Base-by-base conservation (phyloP, 805 yeast genomes). In the Starmerella vitae region DNA sequence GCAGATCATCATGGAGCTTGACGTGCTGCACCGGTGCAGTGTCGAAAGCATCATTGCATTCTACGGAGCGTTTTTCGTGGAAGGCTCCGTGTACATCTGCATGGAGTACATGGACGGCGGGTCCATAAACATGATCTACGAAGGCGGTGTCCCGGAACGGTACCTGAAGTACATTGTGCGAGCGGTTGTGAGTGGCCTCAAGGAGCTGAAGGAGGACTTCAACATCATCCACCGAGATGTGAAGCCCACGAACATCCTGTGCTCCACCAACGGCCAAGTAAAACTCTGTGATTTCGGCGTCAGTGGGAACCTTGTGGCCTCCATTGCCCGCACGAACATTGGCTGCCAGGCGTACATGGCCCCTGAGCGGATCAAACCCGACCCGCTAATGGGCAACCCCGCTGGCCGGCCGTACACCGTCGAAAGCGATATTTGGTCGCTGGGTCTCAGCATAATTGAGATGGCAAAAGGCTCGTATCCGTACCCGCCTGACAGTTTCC, bases 301-400 rank as follows among this genome's bases (percentile, higher is more conserved):
- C 18, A 74, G 85, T 38, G 97, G 97, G 15, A 88, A 88, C 55
- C 64, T 88, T 45, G 97, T 91, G 18, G 94, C 96, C 2, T 83
- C 94, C 0, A 67, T 88, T 51, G 97, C 97, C 13, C 76, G 84
- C 53, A 88, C 98, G 0, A 88, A 91, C 52, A 84, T 88, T 48
- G 98, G 98, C 4, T 88, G 98, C 61, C 98, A 91, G 61, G 80
- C 94, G 1, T 88, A 88, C 60, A 91, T 91, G 97, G 97, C 97
- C 1, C 98, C 98, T 1, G 98, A 88, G 57, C 71, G 98, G 54
- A 91, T 91, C 50, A 48, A 50, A 42, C 50, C 49, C 14, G 47
- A 44, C 34, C 47, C 46, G n/a, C 49, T 51, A 27, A 46, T 48
- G 21, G 50, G 52, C 70, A 44, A 75, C 65, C 45, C 46, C 5